Conservation (phyloP, 2,329 filamentous ascomycete genomes). For the Penicillium sp. region DNA sequence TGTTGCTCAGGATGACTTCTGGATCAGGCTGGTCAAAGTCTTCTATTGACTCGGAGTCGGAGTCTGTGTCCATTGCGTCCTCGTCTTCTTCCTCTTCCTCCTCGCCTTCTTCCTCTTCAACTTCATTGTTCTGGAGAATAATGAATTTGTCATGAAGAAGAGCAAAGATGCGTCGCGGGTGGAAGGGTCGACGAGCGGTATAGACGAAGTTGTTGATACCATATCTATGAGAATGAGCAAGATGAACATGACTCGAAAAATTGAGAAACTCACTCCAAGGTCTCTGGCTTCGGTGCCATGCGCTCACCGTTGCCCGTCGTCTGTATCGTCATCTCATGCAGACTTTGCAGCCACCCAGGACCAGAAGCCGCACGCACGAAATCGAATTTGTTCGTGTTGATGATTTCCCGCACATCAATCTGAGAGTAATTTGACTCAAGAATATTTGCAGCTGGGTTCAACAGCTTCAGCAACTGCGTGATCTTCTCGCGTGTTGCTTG, state of each 20-base stretch:
- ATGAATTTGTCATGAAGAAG: conserved; percentile 49
- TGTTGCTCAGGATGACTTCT: conserved; percentile 39
- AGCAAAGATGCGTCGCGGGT: conserved; percentile 41
- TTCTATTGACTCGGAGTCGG: conserved; percentile 26
- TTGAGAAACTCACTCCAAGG: conserved; percentile 55
- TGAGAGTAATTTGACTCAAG: conserved; percentile 60
- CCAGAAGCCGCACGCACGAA: conserved; percentile 63
- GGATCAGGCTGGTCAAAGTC: conserved; percentile 37
- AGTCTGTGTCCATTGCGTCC: conserved; percentile 29
- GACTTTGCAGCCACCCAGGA: conserved; percentile 67
- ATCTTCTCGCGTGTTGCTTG: conserved; percentile 50
- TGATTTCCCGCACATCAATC: conserved; percentile 61
- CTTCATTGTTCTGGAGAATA: conserved; percentile 39
- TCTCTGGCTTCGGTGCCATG: conserved; percentile 67
- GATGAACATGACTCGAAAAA: neutral
- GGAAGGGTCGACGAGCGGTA: conserved; percentile 55
- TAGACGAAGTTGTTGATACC: conserved; percentile 72
- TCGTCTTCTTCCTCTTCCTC: conserved; percentile 28
- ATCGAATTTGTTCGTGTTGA: conserved; percentile 65
- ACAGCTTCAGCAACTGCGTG: conserved; percentile 54
- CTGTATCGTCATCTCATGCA: conserved; percentile 66
- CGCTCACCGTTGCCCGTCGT: conserved; percentile 56
- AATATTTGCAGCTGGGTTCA: conserved; percentile 67
- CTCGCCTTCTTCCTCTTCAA: conserved; percentile 29
- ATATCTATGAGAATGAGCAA: conserved; percentile 46